Base-by-base conservation (phyloP, 768 basidiomycete genomes). In the Antrodiella citrinella region DNA sequence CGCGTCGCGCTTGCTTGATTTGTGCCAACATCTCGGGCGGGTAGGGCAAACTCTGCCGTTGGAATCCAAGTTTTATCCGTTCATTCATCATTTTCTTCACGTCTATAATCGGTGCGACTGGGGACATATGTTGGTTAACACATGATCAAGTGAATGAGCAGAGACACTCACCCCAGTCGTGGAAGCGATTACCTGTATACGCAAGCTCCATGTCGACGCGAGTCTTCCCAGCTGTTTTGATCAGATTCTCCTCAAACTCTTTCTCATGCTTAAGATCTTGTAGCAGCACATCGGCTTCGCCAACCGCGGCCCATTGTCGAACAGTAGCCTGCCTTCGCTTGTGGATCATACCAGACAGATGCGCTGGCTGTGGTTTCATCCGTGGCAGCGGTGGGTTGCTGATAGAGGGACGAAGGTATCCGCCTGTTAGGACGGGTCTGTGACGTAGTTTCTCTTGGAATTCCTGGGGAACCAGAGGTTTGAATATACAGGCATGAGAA, bases 361-460 rank as follows among this genome's bases (percentile, higher is more conserved):
- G 70, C 3, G 67, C 57, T 0, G 94, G 93, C 54, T 95, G 91
- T 0, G 88, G 90, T 38, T 75, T 80, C 57, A 96, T 69, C 0
- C 88, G 80, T 0, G 91, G 91, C 12, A 96, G 74, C 1, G 91
- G 88, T 0, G 67, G 72, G 61, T 91, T 80, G 65, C 67, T 78
- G 5, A 77, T 47, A 0, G 83, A 73, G 0, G 90, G 76, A 10
- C 78, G 80, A n/a, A 91, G 61, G 62, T 78, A 77, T 1, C 72
- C 75, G 3, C 90, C 86, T 4, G 87, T 91, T 51, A 91, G 65
- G 26, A 84, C 81, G 11, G 86, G 82, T 3, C 81, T 77, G 19
- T 71, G 75, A 30, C 69, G 73, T 35, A 86, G 67, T 20, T 69
- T 69, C 5, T 71, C 57, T 51, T 74, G 73, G 71, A 81, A 85